These are phyloP conservation scores for Sanghuangporus weigelae DNA, from an alignment of 1,284 basidiomycete species.

Conservation along the genomic window DNA sequence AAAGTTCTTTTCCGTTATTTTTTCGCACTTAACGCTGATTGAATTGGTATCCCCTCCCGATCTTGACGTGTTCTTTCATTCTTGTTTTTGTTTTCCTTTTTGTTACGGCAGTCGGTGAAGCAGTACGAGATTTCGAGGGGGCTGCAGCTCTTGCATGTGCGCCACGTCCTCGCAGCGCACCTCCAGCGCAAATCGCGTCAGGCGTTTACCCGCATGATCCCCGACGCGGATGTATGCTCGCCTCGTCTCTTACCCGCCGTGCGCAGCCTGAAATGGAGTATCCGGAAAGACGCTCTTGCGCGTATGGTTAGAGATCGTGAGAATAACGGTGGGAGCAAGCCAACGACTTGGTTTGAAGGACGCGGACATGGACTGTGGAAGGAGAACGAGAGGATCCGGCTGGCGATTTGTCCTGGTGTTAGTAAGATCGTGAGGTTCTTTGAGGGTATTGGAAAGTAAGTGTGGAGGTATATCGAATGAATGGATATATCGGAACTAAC, in stretches of 20 bases:
- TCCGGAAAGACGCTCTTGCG: conserved; percentile 52
- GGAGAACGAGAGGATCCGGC: conserved; percentile 51
- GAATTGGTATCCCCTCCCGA: too few relatives aligned
- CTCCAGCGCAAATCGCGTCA: conserved; percentile 35
- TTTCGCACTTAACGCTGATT: not conserved
- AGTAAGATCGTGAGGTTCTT: conserved; percentile 53
- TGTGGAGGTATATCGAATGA: not conserved
- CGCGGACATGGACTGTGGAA: conserved; percentile 41
- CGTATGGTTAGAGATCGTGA: conserved; percentile 28
- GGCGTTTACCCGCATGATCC: conserved; percentile 40
- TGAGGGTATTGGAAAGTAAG: conserved; percentile 32
- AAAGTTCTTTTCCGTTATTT: too few relatives aligned
- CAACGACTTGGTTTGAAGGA: conserved; percentile 51
- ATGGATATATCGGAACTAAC: not conserved
- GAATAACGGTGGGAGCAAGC: conserved; percentile 18
- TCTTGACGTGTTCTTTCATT: conserved; percentile 15
- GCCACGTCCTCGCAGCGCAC: conserved; percentile 41
- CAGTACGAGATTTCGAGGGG: conserved; percentile 52
- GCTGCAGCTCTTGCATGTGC: conserved; percentile 44
- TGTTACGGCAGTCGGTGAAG: conserved; percentile 40
- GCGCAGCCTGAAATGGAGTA: conserved; percentile 52
- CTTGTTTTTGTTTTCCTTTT: not conserved
- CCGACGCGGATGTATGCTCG: conserved; percentile 47
- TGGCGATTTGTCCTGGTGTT: conserved; percentile 62
- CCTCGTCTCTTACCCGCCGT: conserved; percentile 51